Evolutionary conservation across 2,329 filamentous ascomycete genomes (phyloP).

Genomic region (Diaporthe sp.): DNA sequence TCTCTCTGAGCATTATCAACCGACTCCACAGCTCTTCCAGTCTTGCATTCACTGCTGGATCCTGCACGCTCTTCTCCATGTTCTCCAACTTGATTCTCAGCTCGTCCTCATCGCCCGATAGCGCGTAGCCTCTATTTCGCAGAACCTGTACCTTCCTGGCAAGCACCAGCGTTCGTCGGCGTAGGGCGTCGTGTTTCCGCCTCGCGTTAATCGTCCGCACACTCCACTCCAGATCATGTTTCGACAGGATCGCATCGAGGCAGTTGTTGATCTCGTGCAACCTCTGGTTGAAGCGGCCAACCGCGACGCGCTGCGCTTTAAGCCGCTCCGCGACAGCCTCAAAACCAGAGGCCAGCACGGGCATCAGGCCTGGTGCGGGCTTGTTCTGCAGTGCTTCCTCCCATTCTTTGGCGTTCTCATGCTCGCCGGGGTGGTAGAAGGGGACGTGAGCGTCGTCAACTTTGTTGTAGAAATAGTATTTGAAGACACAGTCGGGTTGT

Average conservation of each 20-base stretch:
- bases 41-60: constrained; percentile 80
- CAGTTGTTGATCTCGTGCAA: constrained; percentile 85
- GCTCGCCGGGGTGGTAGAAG: constrained; percentile 78
- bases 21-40: constrained; percentile 90
- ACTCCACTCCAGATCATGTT: constrained; percentile 82
- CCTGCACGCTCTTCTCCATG: constrained; percentile 78
- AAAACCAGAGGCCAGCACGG: constrained; percentile 82
- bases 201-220: constrained; percentile 80
- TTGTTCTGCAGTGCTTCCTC: constrained; percentile 87
- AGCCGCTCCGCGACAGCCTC: constrained; percentile 79
- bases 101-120: constrained; percentile 84
- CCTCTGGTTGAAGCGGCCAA: constrained; percentile 77
- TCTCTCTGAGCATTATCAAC: constrained; percentile 80
- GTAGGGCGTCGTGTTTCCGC: constrained; percentile 79
- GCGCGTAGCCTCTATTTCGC: constrained; percentile 83
- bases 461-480: constrained; percentile 90
- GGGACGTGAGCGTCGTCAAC: constrained; percentile 81
- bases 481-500: constrained; percentile 79
- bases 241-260: constrained; percentile 78
- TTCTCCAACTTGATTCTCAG: constrained; percentile 78
- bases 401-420: constrained; percentile 84
- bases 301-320: constrained; percentile 77
- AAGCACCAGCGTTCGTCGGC: constrained; percentile 79
- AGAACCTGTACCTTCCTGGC: constrained; percentile 86
- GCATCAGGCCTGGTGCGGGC: constrained; percentile 81